Evolutionary conservation across 192 early-diverging fungal genomes (phyloP).

Genomic region (Entrophospora sp.): DNA sequence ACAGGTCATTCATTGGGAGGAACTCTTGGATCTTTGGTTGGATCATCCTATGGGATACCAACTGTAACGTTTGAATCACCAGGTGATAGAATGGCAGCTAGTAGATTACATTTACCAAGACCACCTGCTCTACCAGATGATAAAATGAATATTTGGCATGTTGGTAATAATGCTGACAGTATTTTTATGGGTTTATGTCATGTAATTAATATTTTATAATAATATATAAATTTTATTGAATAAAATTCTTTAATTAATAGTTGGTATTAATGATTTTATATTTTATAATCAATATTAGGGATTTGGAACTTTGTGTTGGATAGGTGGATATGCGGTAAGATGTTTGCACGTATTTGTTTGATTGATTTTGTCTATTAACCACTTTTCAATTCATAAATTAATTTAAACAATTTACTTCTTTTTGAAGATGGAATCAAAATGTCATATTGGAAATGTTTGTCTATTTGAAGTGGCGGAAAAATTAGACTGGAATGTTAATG

Average conservation of each 20-base stretch:
- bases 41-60: slow-evolving; percentile 76
- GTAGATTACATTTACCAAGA: slow-evolving; percentile 68
- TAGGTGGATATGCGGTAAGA: slow-evolving; percentile 30
- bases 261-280: too few relatives aligned
- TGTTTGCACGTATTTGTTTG: too few relatives aligned
- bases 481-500: slow-evolving; percentile 57
- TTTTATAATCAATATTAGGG: too few relatives aligned
- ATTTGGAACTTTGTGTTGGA: slow-evolving; percentile 23
- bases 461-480: slow-evolving; percentile 61
- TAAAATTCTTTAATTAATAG: not conserved
- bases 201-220: slow-evolving; percentile 21
- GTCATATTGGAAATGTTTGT: slow-evolving; percentile 46
- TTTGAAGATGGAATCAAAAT: slow-evolving; percentile 34
- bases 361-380: not conserved
- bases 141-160: slow-evolving; percentile 77
- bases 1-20: slow-evolving; percentile 88
- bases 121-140: slow-evolving; percentile 46
- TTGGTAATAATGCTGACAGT: slow-evolving; percentile 87
- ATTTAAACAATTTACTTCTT: not conserved
- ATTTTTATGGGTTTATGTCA: slow-evolving; percentile 82
- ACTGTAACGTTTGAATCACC: slow-evolving; percentile 77
- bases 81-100: slow-evolving; percentile 71
- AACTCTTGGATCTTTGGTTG: slow-evolving; percentile 61
- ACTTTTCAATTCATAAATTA: not conserved
- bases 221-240: not conserved